phyloP scores from a whole-genome alignment of 2,329 filamentous ascomycete genomes.

The Apiospora koreana region DNA sequence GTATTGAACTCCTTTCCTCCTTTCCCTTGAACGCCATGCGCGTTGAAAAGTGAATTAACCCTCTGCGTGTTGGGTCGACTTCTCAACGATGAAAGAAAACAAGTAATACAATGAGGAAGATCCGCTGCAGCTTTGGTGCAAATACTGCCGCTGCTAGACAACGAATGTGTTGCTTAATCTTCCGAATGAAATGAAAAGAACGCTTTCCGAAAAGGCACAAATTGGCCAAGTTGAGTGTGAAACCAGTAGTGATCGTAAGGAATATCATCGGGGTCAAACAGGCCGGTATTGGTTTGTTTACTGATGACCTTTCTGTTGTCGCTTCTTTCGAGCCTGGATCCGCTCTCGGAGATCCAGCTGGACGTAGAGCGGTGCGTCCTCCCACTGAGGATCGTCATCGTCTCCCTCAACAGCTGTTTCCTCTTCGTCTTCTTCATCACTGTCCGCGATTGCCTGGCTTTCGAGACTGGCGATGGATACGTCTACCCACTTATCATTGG shows the following conservation, averaged over 20 bases:
- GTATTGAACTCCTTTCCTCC: background rate
- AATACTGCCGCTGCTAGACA: background rate
- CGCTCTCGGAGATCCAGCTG: background rate
- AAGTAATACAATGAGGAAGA: background rate
- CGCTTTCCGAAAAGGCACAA: background rate
- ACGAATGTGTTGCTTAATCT: background rate
- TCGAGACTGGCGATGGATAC: slow-evolving; percentile 7
- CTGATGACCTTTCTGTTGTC: background rate
- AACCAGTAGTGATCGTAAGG: background rate
- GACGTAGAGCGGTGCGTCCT: background rate
- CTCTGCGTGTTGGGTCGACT: background rate
- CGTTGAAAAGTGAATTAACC: background rate
- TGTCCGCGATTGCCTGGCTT: slow-evolving; percentile 8
- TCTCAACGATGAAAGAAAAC: background rate
- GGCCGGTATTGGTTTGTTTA: background rate
- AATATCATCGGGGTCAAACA: no score
- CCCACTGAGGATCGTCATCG: slow-evolving; percentile 3
- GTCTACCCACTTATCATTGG: background rate
- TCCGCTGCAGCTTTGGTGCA: background rate
- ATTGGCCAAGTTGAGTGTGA: background rate
- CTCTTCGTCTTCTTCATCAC: background rate
- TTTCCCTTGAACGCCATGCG: background rate
- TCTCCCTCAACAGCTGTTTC: background rate
- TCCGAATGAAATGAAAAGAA: background rate
- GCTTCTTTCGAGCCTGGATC: background rate